Evolutionary conservation across 2,329 filamentous ascomycete genomes (phyloP).

Genomic region (Paraphoma sp.): DNA sequence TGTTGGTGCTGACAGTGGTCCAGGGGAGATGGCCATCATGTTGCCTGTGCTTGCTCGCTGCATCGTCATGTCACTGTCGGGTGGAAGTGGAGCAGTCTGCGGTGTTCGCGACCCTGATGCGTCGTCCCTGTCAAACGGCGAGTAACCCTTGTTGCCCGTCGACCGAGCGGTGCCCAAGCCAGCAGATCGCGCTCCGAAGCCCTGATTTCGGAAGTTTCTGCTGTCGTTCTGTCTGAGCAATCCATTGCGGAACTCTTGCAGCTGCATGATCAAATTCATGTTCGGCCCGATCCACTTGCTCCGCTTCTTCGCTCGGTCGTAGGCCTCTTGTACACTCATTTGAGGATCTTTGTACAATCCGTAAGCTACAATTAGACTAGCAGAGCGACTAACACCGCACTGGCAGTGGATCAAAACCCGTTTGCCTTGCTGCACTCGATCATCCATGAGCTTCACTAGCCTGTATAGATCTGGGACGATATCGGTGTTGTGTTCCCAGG

Average conservation of each 20-base stretch:
- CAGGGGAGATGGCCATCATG: conserved; percentile 50
- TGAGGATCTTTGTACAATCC: conserved; percentile 80
- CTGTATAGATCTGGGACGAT: conserved; percentile 78
- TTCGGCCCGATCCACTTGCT: conserved; percentile 90
- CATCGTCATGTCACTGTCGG: conserved; percentile 56
- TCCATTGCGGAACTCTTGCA: conserved; percentile 75
- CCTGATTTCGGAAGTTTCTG: conserved; percentile 38
- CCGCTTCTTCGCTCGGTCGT: conserved; percentile 78
- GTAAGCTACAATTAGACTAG: conserved; percentile 85
- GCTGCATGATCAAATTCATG: conserved; percentile 89
- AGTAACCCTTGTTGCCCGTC: conserved; percentile 34
- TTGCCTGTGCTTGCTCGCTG: conserved; percentile 54
- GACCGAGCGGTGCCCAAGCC: conserved; percentile 36
- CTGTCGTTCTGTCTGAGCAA: conserved; percentile 47
- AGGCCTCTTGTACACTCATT: conserved; percentile 81
- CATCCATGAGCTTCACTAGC: conserved; percentile 78
- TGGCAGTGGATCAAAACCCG: conserved; percentile 84
- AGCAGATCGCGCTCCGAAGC: conserved; percentile 41
- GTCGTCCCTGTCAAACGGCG: conserved; percentile 40
- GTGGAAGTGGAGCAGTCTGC: conserved; percentile 47
- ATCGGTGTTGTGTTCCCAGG: conserved; percentile 88
- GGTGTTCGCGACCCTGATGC: conserved; percentile 44
- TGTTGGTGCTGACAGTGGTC: conserved; percentile 49
- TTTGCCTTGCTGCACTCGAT: conserved; percentile 74
- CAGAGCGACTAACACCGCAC: conserved; percentile 83